Evolutionary conservation across 306 rosid species (phyloP), one percentile per base, ranked within the genome.

Genomic region (Mucuna pruriens): DNA sequence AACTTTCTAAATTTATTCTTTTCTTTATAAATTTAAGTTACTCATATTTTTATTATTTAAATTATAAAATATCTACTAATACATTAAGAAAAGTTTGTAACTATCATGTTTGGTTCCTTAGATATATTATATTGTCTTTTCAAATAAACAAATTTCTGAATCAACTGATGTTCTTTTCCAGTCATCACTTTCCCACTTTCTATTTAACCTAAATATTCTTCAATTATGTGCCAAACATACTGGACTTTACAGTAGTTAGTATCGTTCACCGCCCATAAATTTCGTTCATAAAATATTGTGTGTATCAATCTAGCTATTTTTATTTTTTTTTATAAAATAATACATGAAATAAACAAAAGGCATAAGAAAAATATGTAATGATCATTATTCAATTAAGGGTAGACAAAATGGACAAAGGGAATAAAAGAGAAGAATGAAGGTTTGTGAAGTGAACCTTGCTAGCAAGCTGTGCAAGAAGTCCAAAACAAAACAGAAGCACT

Each of bases 401-500:
- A 58, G 3, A 29, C 20, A 57, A 23, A 23, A 57, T 23, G 34
- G 49, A 44, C 49, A 44, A 12, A 25, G 12, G 4, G 38, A 60
- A 60, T 12, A 26, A 15, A 36, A 73, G n/a, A 2, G 13, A 51
- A 73, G 49, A 73, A 73, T 6, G 26, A 48, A 71, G 77, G 34
- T 51, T 48, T 55, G 46, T 22, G 16, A 34, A 46, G 13, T 45
- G 77, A 81, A 79, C 29, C 29, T 34, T 20, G 60, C 39, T 68
- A 49, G 51, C 64, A 19, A 71, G 74, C 49, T 52, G 77, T 73
- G 57, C 42, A 71, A 49, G 54, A 76, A 84, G 79, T 79, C 72
- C 78, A 76, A 66, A 79, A 72, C 78, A 76, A 66, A 79, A 72
- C 72, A 45, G 51, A 79, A 84, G 78, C 74, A 52, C 67, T 75